These are phyloP conservation scores for Rubus idaeus DNA, from an alignment of 306 rosid genomes.

Conservation along the genomic window DNA sequence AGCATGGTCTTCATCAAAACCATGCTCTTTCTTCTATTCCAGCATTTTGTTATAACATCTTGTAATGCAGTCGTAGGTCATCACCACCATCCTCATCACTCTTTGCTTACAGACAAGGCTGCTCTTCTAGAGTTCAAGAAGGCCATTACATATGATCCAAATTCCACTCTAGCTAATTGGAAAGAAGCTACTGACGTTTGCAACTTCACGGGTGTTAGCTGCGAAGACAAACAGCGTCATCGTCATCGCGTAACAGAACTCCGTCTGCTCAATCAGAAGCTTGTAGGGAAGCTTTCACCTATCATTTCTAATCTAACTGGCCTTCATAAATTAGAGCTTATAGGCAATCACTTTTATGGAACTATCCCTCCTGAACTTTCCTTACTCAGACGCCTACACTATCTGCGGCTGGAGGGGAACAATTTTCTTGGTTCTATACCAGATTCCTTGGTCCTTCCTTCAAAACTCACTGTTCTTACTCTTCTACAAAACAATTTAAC, in stretches of 20 bases:
- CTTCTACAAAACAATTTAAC: slow-evolving; percentile 33
- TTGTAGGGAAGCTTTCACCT: slow-evolving; percentile 58
- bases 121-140: slow-evolving; percentile 54
- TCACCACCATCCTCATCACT: slow-evolving; percentile 34
- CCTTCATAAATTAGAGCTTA: slow-evolving; percentile 39
- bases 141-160: slow-evolving; percentile 43
- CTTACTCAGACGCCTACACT: slow-evolving; percentile 41
- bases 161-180: slow-evolving; percentile 55
- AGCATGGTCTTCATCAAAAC: slow-evolving; percentile 39
- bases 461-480: slow-evolving; percentile 34
- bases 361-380: slow-evolving; percentile 47
- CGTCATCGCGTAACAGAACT: slow-evolving; percentile 48
- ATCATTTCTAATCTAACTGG: slow-evolving; percentile 66
- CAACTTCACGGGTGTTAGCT: slow-evolving; percentile 51
- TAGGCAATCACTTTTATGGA: slow-evolving; percentile 43
- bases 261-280: slow-evolving; percentile 24
- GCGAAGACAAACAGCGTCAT: slow-evolving; percentile 34
- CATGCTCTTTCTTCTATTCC: slow-evolving; percentile 45
- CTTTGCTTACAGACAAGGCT: slow-evolving; percentile 48
- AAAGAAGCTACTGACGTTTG: slow-evolving; percentile 48
- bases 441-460: slow-evolving; percentile 41
- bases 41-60: slow-evolving; percentile 29
- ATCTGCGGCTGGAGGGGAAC: slow-evolving; percentile 43
- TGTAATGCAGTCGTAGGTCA: slow-evolving; percentile 25
- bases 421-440: slow-evolving; percentile 54